A percentile compares a stretch with the other conserved stretches of the same genome.
Evolutionary conservation across 2,329 filamentous ascomycete species (phyloP).

Genomic region (Thielaviopsis populi): DNA sequence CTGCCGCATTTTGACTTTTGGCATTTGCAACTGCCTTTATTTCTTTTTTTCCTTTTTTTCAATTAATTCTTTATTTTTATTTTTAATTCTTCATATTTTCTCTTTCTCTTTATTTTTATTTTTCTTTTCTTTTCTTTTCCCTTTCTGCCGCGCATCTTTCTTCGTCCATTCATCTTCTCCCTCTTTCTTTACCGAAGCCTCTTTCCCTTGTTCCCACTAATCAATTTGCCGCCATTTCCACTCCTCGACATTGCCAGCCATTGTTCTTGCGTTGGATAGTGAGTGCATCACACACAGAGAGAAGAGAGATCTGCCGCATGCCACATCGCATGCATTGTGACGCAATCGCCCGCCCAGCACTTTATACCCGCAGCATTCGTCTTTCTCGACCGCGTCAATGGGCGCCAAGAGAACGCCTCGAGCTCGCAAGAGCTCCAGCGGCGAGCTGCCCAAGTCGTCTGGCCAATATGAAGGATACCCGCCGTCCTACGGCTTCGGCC

Average conservation of each 20-base stretch:
- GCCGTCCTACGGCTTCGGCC: slow-evolving; percentile 40
- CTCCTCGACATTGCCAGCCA: neutral
- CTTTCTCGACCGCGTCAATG: neutral
- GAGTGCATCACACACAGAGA: neutral
- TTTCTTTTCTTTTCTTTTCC: neutral
- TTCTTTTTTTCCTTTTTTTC: neutral
- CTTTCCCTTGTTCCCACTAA: neutral
- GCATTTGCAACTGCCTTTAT: neutral
- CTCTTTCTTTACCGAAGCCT: neutral
- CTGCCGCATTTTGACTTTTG: slow-evolving; percentile 6
- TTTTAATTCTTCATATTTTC: neutral
- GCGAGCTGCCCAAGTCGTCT: neutral
- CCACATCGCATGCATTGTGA: neutral
- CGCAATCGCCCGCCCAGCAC: neutral
- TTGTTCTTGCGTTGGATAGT: neutral
- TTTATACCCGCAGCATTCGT: slow-evolving; percentile 6
- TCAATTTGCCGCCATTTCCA: neutral
- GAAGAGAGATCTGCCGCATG: neutral
- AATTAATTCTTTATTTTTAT: slow-evolving; percentile 1
- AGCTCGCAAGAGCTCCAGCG: neutral
- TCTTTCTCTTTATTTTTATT: neutral
- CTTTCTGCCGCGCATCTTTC: neutral
- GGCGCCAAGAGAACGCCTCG: neutral
- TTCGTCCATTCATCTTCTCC: neutral
- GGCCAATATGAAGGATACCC: slow-evolving; percentile 4